Conservation (phyloP, 2,329 filamentous ascomycete species). For the Penicillium sp. region DNA sequence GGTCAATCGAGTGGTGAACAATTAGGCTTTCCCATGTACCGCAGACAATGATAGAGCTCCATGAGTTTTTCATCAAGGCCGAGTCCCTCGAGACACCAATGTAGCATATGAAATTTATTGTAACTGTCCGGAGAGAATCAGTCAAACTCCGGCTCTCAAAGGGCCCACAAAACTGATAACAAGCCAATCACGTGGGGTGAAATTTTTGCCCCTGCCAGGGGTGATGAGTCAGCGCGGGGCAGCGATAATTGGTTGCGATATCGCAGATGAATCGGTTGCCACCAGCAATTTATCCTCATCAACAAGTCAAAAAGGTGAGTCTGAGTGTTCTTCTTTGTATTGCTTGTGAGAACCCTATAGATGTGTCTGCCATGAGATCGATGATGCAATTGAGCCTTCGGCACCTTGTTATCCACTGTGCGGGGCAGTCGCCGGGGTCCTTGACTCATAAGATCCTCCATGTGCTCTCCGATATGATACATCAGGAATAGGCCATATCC, state of each 20-base stretch:
- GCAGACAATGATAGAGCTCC: background rate
- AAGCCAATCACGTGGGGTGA: conserved; percentile 16
- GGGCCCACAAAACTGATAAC: background rate
- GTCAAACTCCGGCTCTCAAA: conserved; percentile 11
- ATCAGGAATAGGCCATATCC: background rate
- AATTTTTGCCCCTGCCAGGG: background rate
- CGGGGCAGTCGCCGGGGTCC: conserved; percentile 19
- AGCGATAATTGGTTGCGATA: conserved; percentile 26
- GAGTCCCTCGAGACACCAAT: background rate
- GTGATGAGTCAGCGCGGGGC: conserved; percentile 25
- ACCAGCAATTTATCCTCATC: conserved; percentile 12
- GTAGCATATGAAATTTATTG: background rate
- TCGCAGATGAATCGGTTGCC: conserved; percentile 28
- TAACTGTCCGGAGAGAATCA: conserved; percentile 6
- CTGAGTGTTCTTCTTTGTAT: conserved; percentile 5
- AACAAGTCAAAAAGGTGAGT: conserved; percentile 15
- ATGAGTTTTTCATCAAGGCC: background rate
- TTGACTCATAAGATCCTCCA: conserved; percentile 22
- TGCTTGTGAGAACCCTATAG: background rate
- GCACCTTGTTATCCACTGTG: conserved; percentile 11
- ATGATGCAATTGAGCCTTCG: conserved; percentile 5
- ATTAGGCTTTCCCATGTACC: background rate
- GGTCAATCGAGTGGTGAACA: conserved; percentile 10
- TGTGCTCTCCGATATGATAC: conserved; percentile 3
- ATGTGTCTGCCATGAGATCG: background rate